Conservation (phyloP, 2,329 filamentous ascomycete species). For the Xylaria sp. region DNA sequence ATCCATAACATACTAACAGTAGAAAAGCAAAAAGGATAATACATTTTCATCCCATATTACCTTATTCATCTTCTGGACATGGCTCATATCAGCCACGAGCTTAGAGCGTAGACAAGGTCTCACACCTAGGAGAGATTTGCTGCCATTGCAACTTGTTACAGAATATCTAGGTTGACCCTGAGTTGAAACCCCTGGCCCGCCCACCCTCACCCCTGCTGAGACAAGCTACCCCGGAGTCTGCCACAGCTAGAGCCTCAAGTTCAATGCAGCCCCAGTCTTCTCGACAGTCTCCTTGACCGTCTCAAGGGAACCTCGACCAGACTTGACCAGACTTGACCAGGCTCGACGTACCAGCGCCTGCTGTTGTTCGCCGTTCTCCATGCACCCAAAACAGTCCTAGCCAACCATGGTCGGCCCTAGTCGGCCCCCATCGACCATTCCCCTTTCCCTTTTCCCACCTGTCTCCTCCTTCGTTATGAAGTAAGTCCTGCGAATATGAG, state of each 20-base stretch:
- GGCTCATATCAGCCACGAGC: not conserved
- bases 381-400: conserved; percentile 18
- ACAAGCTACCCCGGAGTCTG: conserved; percentile 40
- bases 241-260: conserved; percentile 44
- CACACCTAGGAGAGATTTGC: not conserved
- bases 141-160: conserved; percentile 24
- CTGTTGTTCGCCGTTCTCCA: conserved; percentile 22
- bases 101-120: not conserved
- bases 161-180: conserved; percentile 26
- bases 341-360: not conserved
- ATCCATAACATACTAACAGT: too few species aligned
- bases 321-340: not conserved
- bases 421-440: not conserved
- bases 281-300: not conserved
- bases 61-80: not conserved
- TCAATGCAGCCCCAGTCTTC: conserved; percentile 35
- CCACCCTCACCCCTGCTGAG: conserved; percentile 43
- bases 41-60: too few species aligned
- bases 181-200: conserved; percentile 38
- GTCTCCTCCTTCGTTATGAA: too few species aligned
- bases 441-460: too few species aligned
- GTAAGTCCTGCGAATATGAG: conserved; percentile 8
- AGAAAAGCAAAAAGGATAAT: too few species aligned
- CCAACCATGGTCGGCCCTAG: conserved; percentile 2
- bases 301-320: conserved; percentile 8